A percentile compares a stretch with the other conserved stretches of the same genome.
Conservation (phyloP, 176 grass and related monocot species). For the Musa beccarii region DNA sequence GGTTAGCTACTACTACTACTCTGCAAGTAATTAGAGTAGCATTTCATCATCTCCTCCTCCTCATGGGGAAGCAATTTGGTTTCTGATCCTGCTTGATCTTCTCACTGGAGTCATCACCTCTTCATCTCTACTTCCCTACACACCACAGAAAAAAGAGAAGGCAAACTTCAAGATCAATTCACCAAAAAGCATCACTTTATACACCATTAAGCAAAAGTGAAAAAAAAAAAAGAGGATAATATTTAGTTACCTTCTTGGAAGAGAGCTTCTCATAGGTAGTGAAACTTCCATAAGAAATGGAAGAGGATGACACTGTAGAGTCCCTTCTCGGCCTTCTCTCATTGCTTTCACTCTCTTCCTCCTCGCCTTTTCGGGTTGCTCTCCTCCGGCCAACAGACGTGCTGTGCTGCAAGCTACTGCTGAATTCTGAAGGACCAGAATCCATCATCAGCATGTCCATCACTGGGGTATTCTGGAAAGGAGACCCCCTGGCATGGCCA, state of each 20-base stretch:
- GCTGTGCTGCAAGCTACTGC: constrained; percentile 34
- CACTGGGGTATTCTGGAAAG: constrained; percentile 20
- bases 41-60: not conserved
- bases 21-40: no score
- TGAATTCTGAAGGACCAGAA: constrained; percentile 40
- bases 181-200: not conserved
- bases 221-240: not conserved
- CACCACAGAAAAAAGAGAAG: constrained; percentile 6
- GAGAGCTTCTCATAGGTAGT: constrained; percentile 62
- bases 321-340: constrained; percentile 44
- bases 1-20: no score
- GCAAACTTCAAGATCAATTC: not conserved
- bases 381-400: constrained; percentile 31
- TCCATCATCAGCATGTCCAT: constrained; percentile 30
- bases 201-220: not conserved
- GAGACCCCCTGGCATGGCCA: constrained; percentile 12
- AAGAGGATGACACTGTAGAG: constrained; percentile 32
- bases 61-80: constrained; percentile 40
- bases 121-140: constrained; percentile 47
- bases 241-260: constrained; percentile 55
- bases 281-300: constrained; percentile 72
- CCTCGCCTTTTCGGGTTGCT: constrained; percentile 24
- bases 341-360: constrained; percentile 18
- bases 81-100: constrained; percentile 67
- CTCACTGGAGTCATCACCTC: constrained; percentile 77